Evolutionary conservation across 192 early-diverging fungal species (phyloP), one percentile per base, ranked within the genome.

Genomic region (Podila clonocystis): DNA sequence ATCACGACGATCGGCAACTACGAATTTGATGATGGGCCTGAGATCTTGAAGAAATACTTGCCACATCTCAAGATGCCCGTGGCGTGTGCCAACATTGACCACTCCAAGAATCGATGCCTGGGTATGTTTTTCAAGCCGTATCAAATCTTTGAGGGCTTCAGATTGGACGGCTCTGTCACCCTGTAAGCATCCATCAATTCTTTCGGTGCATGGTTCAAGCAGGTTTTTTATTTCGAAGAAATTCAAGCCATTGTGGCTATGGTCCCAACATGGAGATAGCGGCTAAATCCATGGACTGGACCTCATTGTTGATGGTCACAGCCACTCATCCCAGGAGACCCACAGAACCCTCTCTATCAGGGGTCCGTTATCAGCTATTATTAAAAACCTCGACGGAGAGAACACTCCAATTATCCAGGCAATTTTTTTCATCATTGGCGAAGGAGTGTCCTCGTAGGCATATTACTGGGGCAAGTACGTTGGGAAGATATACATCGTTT

Each of bases 281-380:
- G 20, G 67, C 63, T 22, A 79, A 75, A 20, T 83, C 31, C 65
- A 70, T 38, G 90, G 91, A 17, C 57, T 91, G 9, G 75, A 77
- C 34, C 36, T 91, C 31, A 90, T 91, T 82, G 84, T 92, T 41
- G 93, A 91, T 59, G 92, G 92, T 22, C 92, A 94, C 79, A 89
- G 89, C 19, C 93, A 94, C 82, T 82, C 90, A 36, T 86, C 55
- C 70, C 92, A 9, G 66, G 52, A 38, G 79, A 75, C 29, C 80
- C 84, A 15, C 68, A 62, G 24, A 58, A 67, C 28, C 33, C 66
- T 20, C 34, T 67, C 4, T 67, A 31, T 9, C 28, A 57, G 30
- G 93, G 92, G 3, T 69, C 87, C 3, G 93, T 92, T 73, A 92
- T 92, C 6, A 31, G 91, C 91, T 28, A 75, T 74, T 55, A 82